phyloP scores from a whole-genome alignment of 2,329 filamentous ascomycete species.

The Microsporum ferrugineum region DNA sequence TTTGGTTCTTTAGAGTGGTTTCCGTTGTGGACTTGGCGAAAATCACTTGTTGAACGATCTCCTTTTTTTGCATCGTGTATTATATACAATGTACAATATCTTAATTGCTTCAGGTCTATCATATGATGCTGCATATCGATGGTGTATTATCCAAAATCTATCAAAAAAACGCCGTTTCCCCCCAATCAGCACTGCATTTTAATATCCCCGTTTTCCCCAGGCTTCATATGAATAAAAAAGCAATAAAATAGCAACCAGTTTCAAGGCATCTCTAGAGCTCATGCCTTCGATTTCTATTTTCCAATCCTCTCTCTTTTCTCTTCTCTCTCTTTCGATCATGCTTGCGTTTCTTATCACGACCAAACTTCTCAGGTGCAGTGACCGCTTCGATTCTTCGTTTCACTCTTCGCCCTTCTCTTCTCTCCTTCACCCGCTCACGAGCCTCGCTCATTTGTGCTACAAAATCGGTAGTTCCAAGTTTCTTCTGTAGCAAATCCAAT shows the following conservation, averaged over 20 bases:
- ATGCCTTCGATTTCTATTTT: conserved; percentile 60
- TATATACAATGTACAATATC: not conserved
- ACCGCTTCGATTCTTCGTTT: conserved; percentile 90
- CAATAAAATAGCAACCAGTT: not conserved
- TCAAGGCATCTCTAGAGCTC: conserved; percentile 45
- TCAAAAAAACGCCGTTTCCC: not conserved
- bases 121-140: not conserved
- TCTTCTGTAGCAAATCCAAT: conserved; percentile 72
- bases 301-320: conserved; percentile 64
- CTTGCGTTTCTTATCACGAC: conserved; percentile 68
- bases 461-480: conserved; percentile 69
- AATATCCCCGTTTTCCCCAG: not conserved
- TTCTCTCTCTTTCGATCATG: conserved; percentile 73
- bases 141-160: not conserved
- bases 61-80: not conserved
- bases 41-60: not conserved
- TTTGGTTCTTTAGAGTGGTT: not conserved
- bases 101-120: not conserved
- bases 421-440: conserved; percentile 57
- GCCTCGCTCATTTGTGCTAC: conserved; percentile 62
- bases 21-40: not conserved
- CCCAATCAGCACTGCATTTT: not conserved
- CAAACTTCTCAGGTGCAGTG: conserved; percentile 65
- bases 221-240: not conserved
- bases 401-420: conserved; percentile 60